These are phyloP conservation scores for Picea engelmannii DNA, from an alignment of 83 land plant genomes.

Conservation along the genomic window DNA sequence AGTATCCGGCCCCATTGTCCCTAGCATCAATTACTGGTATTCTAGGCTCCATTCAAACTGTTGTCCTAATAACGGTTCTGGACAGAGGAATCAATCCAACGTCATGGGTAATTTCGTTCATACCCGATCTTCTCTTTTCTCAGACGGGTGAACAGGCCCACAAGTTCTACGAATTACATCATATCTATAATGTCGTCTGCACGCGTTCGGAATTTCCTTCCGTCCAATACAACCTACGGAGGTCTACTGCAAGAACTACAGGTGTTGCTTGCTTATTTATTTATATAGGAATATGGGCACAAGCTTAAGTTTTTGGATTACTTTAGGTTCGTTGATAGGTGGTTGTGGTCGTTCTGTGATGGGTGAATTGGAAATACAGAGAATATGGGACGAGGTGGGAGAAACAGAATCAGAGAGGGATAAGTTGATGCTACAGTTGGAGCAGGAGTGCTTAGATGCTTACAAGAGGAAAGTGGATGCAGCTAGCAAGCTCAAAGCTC, in stretches of 20 bases:
- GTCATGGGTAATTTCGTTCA: no score
- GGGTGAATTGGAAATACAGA: conserved; percentile 21
- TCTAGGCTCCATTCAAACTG: no score
- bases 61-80: no score
- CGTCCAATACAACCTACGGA: conserved; percentile 41
- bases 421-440: conserved; percentile 62
- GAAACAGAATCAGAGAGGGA: conserved; percentile 71
- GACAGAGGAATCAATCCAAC: no score
- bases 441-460: conserved; percentile 72
- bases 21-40: no score
- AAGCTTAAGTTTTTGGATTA: conserved; percentile 2
- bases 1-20: no score
- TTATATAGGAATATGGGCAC: background rate
- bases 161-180: background rate
- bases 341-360: background rate
- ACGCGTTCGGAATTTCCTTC: background rate
- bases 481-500: conserved; percentile 50
- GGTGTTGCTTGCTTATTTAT: conserved; percentile 19
- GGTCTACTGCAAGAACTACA: conserved; percentile 52
- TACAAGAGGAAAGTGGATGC: conserved; percentile 68
- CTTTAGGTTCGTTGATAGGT: background rate
- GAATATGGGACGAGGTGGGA: conserved; percentile 82
- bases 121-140: background rate
- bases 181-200: conserved; percentile 14
- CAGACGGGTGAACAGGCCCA: background rate